phyloP scores from a whole-genome alignment of 805 yeast genomes.

The Kurtzmaniella fragi region DNA sequence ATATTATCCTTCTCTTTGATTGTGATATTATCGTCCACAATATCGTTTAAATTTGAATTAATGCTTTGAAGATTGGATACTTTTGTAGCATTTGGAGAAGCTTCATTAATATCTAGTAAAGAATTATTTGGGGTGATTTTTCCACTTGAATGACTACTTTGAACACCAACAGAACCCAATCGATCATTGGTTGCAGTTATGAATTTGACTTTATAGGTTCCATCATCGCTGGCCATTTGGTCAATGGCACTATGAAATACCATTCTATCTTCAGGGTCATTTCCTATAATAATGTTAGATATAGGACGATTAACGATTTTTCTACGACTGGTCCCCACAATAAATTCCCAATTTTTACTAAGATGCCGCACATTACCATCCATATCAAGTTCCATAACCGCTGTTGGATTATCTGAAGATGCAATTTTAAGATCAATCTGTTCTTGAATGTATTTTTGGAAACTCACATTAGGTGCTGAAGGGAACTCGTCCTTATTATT shows the following conservation, averaged over 20 bases:
- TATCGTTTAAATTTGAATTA: background rate
- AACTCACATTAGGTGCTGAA: background rate
- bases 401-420: constrained; percentile 64
- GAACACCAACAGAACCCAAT: background rate
- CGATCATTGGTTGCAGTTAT: constrained; percentile 43
- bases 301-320: constrained; percentile 57
- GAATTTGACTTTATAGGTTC: constrained; percentile 73
- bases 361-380: constrained; percentile 74
- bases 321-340: constrained; percentile 62
- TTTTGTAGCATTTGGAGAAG: background rate
- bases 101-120: constrained; percentile 8
- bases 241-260: constrained; percentile 69
- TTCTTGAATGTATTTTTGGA: constrained; percentile 20
- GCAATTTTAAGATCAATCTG: constrained; percentile 57
- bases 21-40: background rate
- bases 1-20: constrained; percentile 1
- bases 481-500: background rate
- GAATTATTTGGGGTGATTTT: constrained; percentile 24
- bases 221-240: constrained; percentile 68
- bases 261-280: constrained; percentile 50
- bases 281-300: constrained; percentile 60
- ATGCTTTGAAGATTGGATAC: background rate
- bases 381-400: constrained; percentile 79
- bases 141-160: constrained; percentile 10
- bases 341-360: constrained; percentile 70